These are phyloP conservation scores for Leccinum boreale DNA, from an alignment of 768 basidiomycete genomes.

Conservation along the genomic window DNA sequence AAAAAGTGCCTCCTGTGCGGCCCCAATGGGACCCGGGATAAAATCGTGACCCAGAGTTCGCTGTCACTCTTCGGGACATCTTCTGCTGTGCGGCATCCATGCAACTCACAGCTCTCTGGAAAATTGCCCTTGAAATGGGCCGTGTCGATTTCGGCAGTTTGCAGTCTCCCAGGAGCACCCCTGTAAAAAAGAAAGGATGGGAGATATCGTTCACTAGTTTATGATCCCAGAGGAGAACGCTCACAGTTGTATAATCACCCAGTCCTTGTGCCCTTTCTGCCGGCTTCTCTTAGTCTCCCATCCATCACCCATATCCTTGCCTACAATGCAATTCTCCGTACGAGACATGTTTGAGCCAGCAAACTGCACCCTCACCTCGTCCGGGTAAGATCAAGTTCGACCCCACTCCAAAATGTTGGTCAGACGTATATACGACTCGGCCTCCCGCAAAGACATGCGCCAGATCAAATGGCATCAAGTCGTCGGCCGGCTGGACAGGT, in stretches of 20 bases:
- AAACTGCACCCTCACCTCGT: conserved; percentile 47
- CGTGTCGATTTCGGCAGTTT: conserved; percentile 86
- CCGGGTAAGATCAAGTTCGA: conserved; percentile 91
- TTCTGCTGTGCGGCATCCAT: conserved; percentile 43
- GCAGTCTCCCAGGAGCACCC: conserved; percentile 70
- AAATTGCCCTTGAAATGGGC: conserved; percentile 96
- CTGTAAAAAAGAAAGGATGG: conserved; percentile 34
- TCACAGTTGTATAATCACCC: conserved; percentile 87
- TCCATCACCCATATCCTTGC: conserved; percentile 94
- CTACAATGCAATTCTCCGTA: conserved; percentile 23
- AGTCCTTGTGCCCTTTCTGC: conserved; percentile 78
- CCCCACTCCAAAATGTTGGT: conserved; percentile 94
- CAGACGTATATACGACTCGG: conserved; percentile 77
- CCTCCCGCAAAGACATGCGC: conserved; percentile 91
- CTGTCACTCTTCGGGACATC: conserved; percentile 38
- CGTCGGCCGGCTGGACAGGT: conserved; percentile 54
- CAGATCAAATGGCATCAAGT: conserved; percentile 64
- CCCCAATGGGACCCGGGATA: conserved; percentile 77
- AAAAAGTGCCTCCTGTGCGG: conserved; percentile 90
- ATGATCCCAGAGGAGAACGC: conserved; percentile 11
- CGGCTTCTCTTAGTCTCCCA: conserved; percentile 97
- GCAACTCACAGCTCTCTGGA: conserved; percentile 82
- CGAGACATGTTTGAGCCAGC: background rate
- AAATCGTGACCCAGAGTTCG: conserved; percentile 65
- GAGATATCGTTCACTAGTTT: background rate